These are phyloP conservation scores for Leonotis leonurus DNA, from an alignment of 257 asterid genomes.

Conservation along the genomic window DNA sequence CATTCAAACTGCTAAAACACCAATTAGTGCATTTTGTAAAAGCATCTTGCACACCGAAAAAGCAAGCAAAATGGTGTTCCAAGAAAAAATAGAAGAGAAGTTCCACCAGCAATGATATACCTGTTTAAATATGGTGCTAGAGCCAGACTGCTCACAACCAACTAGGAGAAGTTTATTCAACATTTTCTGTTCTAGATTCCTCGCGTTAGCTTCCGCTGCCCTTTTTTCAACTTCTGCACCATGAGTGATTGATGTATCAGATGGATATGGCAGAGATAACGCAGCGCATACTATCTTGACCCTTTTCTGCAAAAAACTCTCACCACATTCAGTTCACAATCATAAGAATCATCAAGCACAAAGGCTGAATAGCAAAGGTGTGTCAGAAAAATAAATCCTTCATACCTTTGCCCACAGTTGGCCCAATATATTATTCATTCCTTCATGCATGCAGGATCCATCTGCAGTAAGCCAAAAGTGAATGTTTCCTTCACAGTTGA, in stretches of 20 bases:
- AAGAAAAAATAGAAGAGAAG: not conserved
- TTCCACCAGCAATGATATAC: slow-evolving; percentile 22
- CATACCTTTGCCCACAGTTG: slow-evolving; percentile 35
- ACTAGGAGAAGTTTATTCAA: slow-evolving; percentile 50
- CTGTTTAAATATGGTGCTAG: slow-evolving; percentile 78
- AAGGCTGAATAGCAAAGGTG: not conserved
- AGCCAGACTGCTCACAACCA: slow-evolving; percentile 67
- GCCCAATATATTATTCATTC: slow-evolving; percentile 20
- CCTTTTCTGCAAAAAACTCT: slow-evolving; percentile 38
- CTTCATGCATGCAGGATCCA: slow-evolving; percentile 38
- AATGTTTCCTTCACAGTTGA: slow-evolving; percentile 47
- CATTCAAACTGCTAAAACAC: not conserved
- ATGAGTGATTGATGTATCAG: slow-evolving; percentile 18
- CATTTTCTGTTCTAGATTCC: slow-evolving; percentile 20
- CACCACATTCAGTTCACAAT: not conserved
- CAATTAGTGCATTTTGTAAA: not conserved
- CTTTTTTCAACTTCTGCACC: slow-evolving; percentile 27
- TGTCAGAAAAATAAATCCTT: not conserved
- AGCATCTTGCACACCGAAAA: not conserved
- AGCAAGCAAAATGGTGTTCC: not conserved
- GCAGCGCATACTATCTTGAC: slow-evolving; percentile 52
- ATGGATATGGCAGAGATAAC: slow-evolving; percentile 63
- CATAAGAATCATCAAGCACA: slow-evolving; percentile 1
- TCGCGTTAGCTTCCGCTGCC: slow-evolving; percentile 14
- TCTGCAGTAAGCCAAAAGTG: slow-evolving; percentile 59